These are phyloP conservation scores for Pochonia chlamydosporia DNA, from an alignment of 2,329 filamentous ascomycete genomes.

Conservation along the genomic window DNA sequence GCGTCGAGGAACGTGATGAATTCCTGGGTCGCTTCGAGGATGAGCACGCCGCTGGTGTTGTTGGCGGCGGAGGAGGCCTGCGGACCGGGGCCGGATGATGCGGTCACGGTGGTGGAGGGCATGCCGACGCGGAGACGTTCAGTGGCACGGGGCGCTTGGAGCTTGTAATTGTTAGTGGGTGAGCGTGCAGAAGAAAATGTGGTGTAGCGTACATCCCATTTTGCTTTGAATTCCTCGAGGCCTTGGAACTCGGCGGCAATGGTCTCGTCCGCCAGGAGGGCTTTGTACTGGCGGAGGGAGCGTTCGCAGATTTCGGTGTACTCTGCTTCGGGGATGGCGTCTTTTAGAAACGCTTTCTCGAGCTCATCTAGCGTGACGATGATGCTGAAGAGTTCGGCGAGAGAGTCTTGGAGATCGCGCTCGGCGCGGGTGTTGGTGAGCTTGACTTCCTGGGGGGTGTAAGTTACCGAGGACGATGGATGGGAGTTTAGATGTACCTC, in stretches of 20 bases:
- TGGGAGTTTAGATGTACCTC: conserved; percentile 58
- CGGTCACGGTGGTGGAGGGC: conserved; percentile 70
- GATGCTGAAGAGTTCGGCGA: conserved; percentile 96
- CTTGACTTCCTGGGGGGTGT: conserved; percentile 73
- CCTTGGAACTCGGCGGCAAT: conserved; percentile 86
- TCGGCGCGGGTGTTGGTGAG: conserved; percentile 80
- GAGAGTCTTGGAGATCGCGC: conserved; percentile 88
- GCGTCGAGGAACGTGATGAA: conserved; percentile 98
- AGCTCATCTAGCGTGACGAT: conserved; percentile 92
- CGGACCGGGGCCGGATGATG: conserved; percentile 39
- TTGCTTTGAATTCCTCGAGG: conserved; percentile 82
- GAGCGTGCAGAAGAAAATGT: neutral
- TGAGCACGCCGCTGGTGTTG: conserved; percentile 58
- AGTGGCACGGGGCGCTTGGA: conserved; percentile 90
- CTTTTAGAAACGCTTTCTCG: conserved; percentile 94
- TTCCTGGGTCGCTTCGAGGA: conserved; percentile 89
- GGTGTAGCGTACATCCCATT: conserved; percentile 69
- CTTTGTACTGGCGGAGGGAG: conserved; percentile 93
- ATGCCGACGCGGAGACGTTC: conserved; percentile 89
- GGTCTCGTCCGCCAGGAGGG: conserved; percentile 81
- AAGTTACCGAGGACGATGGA: too few species aligned
- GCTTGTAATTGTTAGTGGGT: conserved; percentile 41
- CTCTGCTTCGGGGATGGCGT: conserved; percentile 84
- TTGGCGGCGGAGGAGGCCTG: conserved; percentile 36
- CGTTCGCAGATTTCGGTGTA: conserved; percentile 96